These are phyloP conservation scores for Kandelia obovata DNA, from an alignment of 345 rosid genomes.

Conservation along the genomic window DNA sequence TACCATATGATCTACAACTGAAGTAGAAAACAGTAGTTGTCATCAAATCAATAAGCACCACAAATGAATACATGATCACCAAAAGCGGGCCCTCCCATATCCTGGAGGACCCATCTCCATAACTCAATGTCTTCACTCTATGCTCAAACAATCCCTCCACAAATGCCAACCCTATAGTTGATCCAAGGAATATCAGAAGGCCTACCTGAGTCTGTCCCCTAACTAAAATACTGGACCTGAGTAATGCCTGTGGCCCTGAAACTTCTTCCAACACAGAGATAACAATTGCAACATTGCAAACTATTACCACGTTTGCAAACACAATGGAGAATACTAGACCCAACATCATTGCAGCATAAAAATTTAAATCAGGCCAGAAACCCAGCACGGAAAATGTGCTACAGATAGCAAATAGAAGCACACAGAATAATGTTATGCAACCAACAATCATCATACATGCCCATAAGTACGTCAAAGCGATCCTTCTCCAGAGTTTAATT, in stretches of 20 bases:
- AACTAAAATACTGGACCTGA: slow-evolving; percentile 55
- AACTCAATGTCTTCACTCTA: slow-evolving; percentile 77
- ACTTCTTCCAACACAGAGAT: slow-evolving; percentile 85
- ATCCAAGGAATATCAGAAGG: slow-evolving; percentile 71
- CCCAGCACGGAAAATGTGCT: slow-evolving; percentile 52
- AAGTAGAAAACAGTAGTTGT: slow-evolving; percentile 82
- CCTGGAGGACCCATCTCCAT: slow-evolving; percentile 89
- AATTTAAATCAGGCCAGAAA: slow-evolving; percentile 49
- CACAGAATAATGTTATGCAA: slow-evolving; percentile 61
- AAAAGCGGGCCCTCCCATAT: slow-evolving; percentile 90
- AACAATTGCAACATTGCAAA: slow-evolving; percentile 70
- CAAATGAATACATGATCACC: slow-evolving; percentile 83
- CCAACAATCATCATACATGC: slow-evolving; percentile 53
- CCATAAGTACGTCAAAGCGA: slow-evolving; percentile 66
- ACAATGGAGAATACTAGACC: slow-evolving; percentile 69
- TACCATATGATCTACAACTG: slow-evolving; percentile 64
- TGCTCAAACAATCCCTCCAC: slow-evolving; percentile 93
- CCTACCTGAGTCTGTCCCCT: slow-evolving; percentile 93
- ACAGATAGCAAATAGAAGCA: slow-evolving; percentile 54
- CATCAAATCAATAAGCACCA: slow-evolving; percentile 82
- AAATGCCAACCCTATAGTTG: slow-evolving; percentile 73
- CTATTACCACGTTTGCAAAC: slow-evolving; percentile 66
- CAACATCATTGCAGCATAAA: slow-evolving; percentile 51
- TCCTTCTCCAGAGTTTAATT: slow-evolving; percentile 62
- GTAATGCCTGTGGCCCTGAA: slow-evolving; percentile 69